phyloP scores from a whole-genome alignment of 2,329 filamentous ascomycete genomes.

The Biscogniauxia marginata region DNA sequence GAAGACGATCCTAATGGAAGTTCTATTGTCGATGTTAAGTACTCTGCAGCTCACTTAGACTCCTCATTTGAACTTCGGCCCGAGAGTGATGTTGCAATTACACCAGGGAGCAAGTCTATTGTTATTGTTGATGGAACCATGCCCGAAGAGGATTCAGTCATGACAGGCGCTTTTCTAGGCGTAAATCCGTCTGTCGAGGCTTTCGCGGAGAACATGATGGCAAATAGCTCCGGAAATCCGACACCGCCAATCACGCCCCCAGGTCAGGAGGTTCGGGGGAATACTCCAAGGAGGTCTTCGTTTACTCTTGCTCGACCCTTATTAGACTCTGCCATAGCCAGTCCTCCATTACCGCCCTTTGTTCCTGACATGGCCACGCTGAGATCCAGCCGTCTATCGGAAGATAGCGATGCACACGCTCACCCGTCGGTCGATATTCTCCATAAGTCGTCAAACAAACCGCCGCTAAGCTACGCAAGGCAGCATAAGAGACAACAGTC shows the following conservation, averaged over 20 bases:
- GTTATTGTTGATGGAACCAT: constrained; percentile 76
- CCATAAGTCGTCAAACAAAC: constrained; percentile 32
- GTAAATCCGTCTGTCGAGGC: constrained; percentile 50
- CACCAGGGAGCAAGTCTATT: constrained; percentile 83
- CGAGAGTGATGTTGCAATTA: constrained; percentile 59
- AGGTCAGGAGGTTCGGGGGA: constrained; percentile 32
- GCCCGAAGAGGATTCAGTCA: constrained; percentile 46
- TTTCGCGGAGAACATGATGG: constrained; percentile 52
- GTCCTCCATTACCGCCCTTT: constrained; percentile 46
- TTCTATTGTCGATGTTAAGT: constrained; percentile 36
- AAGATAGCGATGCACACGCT: constrained; percentile 34
- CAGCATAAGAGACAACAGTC: constrained; percentile 47
- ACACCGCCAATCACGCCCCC: constrained; percentile 64
- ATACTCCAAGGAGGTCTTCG: constrained; percentile 55
- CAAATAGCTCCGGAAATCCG: constrained; percentile 46
- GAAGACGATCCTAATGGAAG: constrained; percentile 24
- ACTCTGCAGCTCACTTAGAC: constrained; percentile 45
- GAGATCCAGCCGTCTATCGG: constrained; percentile 30
- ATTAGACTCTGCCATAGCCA: constrained; percentile 35
- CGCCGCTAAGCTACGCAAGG: constrained; percentile 34
- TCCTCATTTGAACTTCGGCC: constrained; percentile 43
- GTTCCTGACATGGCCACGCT: constrained; percentile 46
- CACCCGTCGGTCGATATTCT: constrained; percentile 29
- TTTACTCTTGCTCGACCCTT: constrained; percentile 51
- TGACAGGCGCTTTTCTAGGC: constrained; percentile 49